Evolutionary conservation across 1,139 yeast genomes (phyloP).

Genomic region (Blastobotrys malaysiensis): DNA sequence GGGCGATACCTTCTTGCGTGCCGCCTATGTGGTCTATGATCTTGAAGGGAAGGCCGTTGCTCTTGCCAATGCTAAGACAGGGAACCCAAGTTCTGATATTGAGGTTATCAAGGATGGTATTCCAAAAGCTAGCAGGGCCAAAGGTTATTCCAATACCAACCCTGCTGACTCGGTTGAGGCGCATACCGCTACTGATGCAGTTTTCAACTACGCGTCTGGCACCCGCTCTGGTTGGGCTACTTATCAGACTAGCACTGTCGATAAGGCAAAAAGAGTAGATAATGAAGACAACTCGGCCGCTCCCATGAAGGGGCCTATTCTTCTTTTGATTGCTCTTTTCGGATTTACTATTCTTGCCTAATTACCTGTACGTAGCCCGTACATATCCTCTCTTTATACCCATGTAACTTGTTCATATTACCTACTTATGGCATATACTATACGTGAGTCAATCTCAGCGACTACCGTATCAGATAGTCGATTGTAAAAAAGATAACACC

Average conservation of each 20-base stretch:
- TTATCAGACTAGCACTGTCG: neutral
- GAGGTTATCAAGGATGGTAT: slow-evolving; percentile 1
- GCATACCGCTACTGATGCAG: neutral
- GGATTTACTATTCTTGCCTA: neutral
- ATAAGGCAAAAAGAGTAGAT: neutral
- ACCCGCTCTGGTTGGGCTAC: neutral
- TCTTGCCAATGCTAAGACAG: slow-evolving; percentile 51
- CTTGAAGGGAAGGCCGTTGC: slow-evolving; percentile 59
- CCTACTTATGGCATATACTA: too few species aligned
- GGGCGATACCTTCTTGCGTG: slow-evolving; percentile 74
- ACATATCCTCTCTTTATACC: too few species aligned
- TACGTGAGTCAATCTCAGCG: too few species aligned
- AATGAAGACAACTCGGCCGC: neutral
- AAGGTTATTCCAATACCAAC: slow-evolving; percentile 19
- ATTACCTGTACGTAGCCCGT: too few species aligned
- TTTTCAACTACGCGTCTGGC: neutral
- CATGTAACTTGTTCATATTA: too few species aligned
- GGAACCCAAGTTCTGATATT: slow-evolving; percentile 19
- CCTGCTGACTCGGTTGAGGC: slow-evolving; percentile 6
- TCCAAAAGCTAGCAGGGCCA: slow-evolving; percentile 24
- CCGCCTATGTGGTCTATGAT: slow-evolving; percentile 76
- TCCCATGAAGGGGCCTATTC: too few species aligned
- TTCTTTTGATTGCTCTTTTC: neutral
- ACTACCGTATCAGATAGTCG: too few species aligned
- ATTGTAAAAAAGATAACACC: too few species aligned